Conservation (phyloP, 805 yeast species). For the Saccharomycopsis fibuligera region DNA sequence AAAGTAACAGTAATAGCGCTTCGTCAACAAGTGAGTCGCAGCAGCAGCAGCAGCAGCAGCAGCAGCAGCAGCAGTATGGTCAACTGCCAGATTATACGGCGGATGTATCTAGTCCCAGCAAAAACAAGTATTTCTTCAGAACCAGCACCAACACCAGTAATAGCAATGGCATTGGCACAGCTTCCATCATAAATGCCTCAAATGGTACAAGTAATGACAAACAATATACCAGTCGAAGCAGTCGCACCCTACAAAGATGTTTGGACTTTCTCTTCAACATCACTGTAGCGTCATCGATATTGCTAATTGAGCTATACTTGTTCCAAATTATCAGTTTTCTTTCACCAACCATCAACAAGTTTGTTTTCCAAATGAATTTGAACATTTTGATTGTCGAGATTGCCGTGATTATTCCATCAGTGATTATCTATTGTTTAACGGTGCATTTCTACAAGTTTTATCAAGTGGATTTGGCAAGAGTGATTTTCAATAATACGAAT, state of each 20-base stretch:
- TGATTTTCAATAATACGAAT: neutral
- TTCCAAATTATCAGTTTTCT: slow-evolving; percentile 9
- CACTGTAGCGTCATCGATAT: slow-evolving; percentile 7
- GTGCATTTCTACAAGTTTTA: slow-evolving; percentile 8
- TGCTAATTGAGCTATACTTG: slow-evolving; percentile 13
- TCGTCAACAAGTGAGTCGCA: no score
- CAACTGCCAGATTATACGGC: no score
- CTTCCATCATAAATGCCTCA: no score
- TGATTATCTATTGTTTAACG: slow-evolving; percentile 5
- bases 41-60: no score
- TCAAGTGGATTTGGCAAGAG: neutral
- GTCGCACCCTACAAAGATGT: slow-evolving; percentile 4
- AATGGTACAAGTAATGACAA: no score
- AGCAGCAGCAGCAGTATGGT: no score
- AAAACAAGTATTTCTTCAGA: no score
- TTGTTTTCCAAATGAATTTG: slow-evolving; percentile 10
- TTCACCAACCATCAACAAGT: neutral
- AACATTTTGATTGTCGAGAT: slow-evolving; percentile 1
- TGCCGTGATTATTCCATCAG: slow-evolving; percentile 8
- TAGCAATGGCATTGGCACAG: no score
- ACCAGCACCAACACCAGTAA: no score
- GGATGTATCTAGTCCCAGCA: no score
- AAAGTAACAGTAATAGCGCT: no score
- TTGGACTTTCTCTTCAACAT: slow-evolving; percentile 7
- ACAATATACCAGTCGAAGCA: no score